Evolutionary conservation across 1,284 basidiomycete species (phyloP).

Genomic region (Athelia psychrophila): DNA sequence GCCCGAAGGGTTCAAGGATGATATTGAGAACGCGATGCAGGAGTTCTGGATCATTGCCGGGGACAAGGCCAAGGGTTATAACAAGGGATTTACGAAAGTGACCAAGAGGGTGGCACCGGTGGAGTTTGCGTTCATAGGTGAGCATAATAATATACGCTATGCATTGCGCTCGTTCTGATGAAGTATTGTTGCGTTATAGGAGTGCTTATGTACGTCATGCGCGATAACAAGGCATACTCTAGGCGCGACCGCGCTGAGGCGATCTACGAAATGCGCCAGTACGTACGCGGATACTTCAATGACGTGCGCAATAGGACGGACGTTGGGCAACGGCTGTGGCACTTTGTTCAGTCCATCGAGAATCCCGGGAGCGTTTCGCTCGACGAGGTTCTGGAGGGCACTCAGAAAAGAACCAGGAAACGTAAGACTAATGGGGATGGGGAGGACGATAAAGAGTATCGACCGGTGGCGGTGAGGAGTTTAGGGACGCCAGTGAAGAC

Average conservation of each 20-base stretch:
- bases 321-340: conserved; percentile 55
- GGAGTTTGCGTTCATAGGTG: conserved; percentile 75
- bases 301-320: conserved; percentile 60
- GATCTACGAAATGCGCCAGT: conserved; percentile 49
- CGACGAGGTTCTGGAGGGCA: neutral
- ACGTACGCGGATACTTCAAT: conserved; percentile 47
- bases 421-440: conserved; percentile 28
- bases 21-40: conserved; percentile 47
- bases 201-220: conserved; percentile 53
- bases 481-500: conserved; percentile 33
- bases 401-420: conserved; percentile 7
- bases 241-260: conserved; percentile 41
- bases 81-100: conserved; percentile 46
- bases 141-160: conserved; percentile 10
- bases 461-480: conserved; percentile 36
- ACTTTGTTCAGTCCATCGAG: conserved; percentile 12
- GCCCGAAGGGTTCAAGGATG: conserved; percentile 39
- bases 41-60: conserved; percentile 53
- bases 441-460: conserved; percentile 44
- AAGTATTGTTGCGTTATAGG: conserved; percentile 35
- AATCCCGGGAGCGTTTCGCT: conserved; percentile 3
- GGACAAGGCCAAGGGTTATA: conserved; percentile 27
- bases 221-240: conserved; percentile 29
- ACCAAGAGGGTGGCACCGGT: conserved; percentile 63
- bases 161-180: neutral